Evolutionary conservation across 495 filamentous ascomycete species (phyloP).

Genomic region (Articulospora tetracladia): DNA sequence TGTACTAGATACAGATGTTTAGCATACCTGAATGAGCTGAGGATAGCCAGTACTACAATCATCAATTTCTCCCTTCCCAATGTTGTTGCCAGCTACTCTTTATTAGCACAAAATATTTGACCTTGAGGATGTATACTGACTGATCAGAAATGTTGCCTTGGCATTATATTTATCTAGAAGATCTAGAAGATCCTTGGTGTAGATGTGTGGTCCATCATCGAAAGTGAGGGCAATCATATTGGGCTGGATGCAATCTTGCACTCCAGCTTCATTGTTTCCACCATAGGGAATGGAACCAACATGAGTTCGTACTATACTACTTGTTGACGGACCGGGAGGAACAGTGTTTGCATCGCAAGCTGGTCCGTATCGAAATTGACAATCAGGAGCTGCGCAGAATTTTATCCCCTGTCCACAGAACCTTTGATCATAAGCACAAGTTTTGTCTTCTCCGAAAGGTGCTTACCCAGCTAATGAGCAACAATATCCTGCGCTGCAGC

Average conservation of each 20-base stretch:
- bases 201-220: conserved; percentile 65
- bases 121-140: neutral
- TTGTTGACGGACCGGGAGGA: conserved; percentile 58
- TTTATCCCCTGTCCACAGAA: conserved; percentile 25
- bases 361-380: conserved; percentile 61
- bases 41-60: conserved; percentile 1
- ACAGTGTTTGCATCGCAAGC: conserved; percentile 64
- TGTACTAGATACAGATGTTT: too few species aligned
- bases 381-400: conserved; percentile 66
- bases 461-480: conserved; percentile 58
- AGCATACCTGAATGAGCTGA: conserved; percentile 11
- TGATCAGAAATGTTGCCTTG: conserved; percentile 68
- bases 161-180: conserved; percentile 51
- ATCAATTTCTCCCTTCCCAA: conserved; percentile 22
- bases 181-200: conserved; percentile 58
- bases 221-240: conserved; percentile 58
- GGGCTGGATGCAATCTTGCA: conserved; percentile 56
- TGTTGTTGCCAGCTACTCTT: conserved; percentile 26
- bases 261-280: conserved; percentile 40
- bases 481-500: conserved; percentile 53
- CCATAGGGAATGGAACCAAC: conserved; percentile 59
- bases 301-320: conserved; percentile 51
- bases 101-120: too few species aligned
- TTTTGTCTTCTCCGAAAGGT: too few species aligned
- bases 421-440: neutral